Evolutionary conservation across 345 rosid genomes (phyloP).

Genomic region (Lumnitzera racemosa): DNA sequence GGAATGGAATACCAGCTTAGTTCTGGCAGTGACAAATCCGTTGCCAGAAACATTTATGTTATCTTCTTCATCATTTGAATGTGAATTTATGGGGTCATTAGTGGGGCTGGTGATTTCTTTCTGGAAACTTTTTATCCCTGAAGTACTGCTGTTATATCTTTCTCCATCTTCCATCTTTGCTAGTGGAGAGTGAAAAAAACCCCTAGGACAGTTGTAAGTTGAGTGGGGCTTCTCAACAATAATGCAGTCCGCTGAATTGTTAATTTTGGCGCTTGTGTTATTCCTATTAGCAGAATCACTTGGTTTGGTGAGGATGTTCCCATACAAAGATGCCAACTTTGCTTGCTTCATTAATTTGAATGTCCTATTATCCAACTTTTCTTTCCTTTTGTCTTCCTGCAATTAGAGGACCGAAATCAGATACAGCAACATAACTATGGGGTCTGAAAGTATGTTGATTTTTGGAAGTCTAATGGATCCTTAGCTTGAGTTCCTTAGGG

Average conservation of each 20-base stretch:
- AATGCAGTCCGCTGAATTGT: constrained; percentile 39
- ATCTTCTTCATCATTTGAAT: constrained; percentile 35
- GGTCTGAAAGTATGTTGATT: too few species aligned
- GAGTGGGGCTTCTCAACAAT: constrained; percentile 30
- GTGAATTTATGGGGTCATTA: constrained; percentile 23
- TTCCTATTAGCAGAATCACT: constrained; percentile 22
- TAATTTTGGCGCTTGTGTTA: constrained; percentile 31
- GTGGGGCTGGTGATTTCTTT: constrained; percentile 42
- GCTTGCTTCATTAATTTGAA: constrained; percentile 45
- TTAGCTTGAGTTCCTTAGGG: not conserved
- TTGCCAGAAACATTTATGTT: constrained; percentile 39
- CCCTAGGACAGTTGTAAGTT: constrained; percentile 20
- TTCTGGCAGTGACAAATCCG: constrained; percentile 84
- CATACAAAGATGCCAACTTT: constrained; percentile 68
- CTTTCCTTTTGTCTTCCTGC: constrained; percentile 10
- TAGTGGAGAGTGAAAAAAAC: constrained; percentile 14
- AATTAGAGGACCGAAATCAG: too few species aligned
- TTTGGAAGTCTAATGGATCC: too few species aligned
- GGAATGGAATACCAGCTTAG: constrained; percentile 61
- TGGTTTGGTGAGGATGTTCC: constrained; percentile 41
- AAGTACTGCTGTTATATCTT: constrained; percentile 31
- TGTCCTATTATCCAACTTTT: constrained; percentile 31
- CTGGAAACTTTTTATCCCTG: constrained; percentile 57
- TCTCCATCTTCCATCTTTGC: constrained; percentile 41
- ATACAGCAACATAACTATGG: too few species aligned